These are phyloP conservation scores for Cubamyces lactineus DNA, from an alignment of 768 basidiomycete genomes.

Conservation along the genomic window DNA sequence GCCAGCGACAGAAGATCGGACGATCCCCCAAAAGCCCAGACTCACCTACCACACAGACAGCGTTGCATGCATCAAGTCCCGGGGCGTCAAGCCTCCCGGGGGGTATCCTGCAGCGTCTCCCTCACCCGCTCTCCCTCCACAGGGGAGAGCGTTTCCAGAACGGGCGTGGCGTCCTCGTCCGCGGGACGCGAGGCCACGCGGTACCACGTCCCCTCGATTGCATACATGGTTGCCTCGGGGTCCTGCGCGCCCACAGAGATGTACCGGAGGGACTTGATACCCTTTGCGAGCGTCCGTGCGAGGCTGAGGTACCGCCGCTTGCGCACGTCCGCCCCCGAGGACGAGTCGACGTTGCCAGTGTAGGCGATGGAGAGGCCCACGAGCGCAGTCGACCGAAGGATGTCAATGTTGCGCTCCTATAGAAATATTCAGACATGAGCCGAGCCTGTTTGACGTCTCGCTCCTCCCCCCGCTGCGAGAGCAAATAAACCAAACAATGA, in stretches of 20 bases:
- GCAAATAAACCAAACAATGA: background rate
- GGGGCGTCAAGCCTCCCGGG: conserved; percentile 10
- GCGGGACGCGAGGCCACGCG: conserved; percentile 13
- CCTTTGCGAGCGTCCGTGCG: conserved; percentile 15
- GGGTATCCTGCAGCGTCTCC: conserved; percentile 17
- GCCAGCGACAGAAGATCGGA: background rate
- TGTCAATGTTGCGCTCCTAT: conserved; percentile 19
- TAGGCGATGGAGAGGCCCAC: conserved; percentile 21
- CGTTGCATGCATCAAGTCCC: background rate
- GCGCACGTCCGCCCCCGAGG: conserved; percentile 1
- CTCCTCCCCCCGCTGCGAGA: no score
- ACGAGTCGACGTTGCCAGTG: background rate
- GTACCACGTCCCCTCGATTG: conserved; percentile 16
- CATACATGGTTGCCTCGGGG: conserved; percentile 12
- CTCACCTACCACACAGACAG: background rate
- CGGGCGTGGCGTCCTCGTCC: conserved; percentile 9
- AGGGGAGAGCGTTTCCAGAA: conserved; percentile 14
- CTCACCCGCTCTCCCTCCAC: conserved; percentile 18
- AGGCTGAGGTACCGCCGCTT: conserved; percentile 2
- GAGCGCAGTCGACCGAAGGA: conserved; percentile 17
- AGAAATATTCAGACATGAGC: background rate
- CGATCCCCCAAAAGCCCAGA: background rate
- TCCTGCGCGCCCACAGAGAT: conserved; percentile 20
- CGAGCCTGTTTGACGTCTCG: conserved; percentile 7
- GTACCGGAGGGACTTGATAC: conserved; percentile 17